A percentile compares a stretch with the other conserved stretches of the same genome.
phyloP scores from a whole-genome alignment of 352 stramenopile genomes.

The Pythium chondricola region DNA sequence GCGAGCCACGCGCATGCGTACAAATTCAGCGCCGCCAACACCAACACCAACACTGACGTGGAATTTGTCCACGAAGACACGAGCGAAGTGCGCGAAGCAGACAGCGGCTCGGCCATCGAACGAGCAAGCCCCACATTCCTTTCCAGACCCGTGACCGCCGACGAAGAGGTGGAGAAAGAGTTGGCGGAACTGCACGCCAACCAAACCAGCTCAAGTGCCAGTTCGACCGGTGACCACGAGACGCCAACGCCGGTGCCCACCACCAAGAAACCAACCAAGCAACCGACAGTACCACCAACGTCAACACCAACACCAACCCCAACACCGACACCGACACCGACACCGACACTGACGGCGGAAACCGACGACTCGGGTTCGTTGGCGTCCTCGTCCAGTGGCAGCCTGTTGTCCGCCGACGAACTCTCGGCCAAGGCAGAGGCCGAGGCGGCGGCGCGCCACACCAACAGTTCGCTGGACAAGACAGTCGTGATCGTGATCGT shows the following conservation, averaged over 20 bases:
- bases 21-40: no score
- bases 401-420: no score
- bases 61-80: no score
- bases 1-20: no score
- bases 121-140: no score
- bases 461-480: constrained; percentile 34
- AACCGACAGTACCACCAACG: background rate
- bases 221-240: background rate
- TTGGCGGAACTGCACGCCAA: constrained; percentile 5
- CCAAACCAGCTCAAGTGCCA: background rate
- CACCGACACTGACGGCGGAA: background rate
- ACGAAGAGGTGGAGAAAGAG: constrained; percentile 15
- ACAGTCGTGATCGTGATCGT: constrained; percentile 56
- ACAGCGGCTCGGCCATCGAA: no score
- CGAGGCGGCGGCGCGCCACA: no score
- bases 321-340: background rate
- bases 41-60: no score
- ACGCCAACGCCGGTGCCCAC: background rate
- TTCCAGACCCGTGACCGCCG: constrained; percentile 6
- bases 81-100: no score
- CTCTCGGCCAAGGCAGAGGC: constrained; percentile 6
- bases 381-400: background rate
- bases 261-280: background rate
- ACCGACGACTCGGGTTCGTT: no score
- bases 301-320: background rate